Evolutionary conservation across 2,329 filamentous ascomycete genomes (phyloP), one percentile per base, ranked within the genome.

Genomic region (Fusarium sp.): DNA sequence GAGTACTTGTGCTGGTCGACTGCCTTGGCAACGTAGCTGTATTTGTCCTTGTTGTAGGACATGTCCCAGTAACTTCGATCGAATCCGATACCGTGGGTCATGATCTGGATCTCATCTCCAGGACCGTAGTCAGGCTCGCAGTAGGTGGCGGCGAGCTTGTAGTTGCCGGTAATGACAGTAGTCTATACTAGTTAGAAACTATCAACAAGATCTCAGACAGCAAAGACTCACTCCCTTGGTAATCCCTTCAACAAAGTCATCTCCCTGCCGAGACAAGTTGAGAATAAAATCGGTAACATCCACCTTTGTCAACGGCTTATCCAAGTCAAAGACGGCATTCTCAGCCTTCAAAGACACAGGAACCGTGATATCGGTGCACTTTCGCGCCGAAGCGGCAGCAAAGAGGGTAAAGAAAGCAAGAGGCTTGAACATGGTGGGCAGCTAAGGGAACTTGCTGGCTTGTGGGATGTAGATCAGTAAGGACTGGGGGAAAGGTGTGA

Each of bases 21-120:
- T 2, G 91, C 90, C 14, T 81, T 80, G 56, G 88, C 83, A 31
- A 89, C 85, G 79, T 93, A 93, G 77, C 87, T 90, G 83, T 93
- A 92, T 78, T 91, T 89, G 83, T 85, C 87, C 75, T 87, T 82
- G 78, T 89, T 85, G 81, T 84, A 88, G 1, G 88, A 79, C 13
- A 89, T 79, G 77, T 93, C 89, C 90, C 90, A 93, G 83, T 92
- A 93, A 52, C 84, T 88, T 58, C 78, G 79, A 62, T 83, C 81
- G 66, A 84, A 84, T 27, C 83, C 84, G 27, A 84, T 72, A 5
- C 84, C 84, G 59, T 85, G 84, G 5, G 85, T 86, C 60, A 84
- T 78, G 58, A 85, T 81, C 75, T 86, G 83, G 6, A 85, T 67
- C 24, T 78, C 72, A 16, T 76, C 40, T 61, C 84, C 79, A 13